Base-by-base conservation (phyloP, 2,329 filamentous ascomycete genomes). In the Beauveria sp. region DNA sequence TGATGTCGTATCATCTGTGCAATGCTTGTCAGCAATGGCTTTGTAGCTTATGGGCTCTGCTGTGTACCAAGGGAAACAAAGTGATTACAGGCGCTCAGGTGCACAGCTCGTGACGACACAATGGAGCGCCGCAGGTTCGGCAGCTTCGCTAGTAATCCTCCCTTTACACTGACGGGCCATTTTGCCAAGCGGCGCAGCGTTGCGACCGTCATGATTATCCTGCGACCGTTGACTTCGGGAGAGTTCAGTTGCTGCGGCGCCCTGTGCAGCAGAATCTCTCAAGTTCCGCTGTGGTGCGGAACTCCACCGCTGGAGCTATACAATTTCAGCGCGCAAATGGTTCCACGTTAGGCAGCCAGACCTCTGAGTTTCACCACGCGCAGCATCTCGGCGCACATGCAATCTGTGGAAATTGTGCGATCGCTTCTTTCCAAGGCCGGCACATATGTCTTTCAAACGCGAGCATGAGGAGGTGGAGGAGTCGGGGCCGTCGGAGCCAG, bases 401-500 rank as follows among this genome's bases (percentile, higher is more conserved):
- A 45, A n/a, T 18, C 14, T 12, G 42, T 24, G 5, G 26, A 5
- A 34, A 5, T 40, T 54, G 2, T 24, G 38, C 10, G 10, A 47
- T 42, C 28, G 42, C 56, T n/a, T 59, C 24, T 30, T 24, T 28
- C 16, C 7, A 30, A 40, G 5, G 26, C 14, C 24, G 12, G 3
- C 14, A 8, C 30, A 52, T 42, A 77, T 77, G 75, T 66, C 72
- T 14, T 62, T 67, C 10, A 77, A 77, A 64, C 68, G 75, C n/a
- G 69, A 70, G 2, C 62, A 70, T 28, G 67, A 70, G 20, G 70
- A 72, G 14, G 49, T 67, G 5, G 71, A 74, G 16, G 69, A 71
- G 6, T 67, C 66, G 59, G 68, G 72, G 18, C 42, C 61, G 5
- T 64, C 63, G 18, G 68, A 69, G 24, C 67, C 67, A n/a, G 67